phyloP scores from a whole-genome alignment of 495 filamentous ascomycete species.

The Xylaria curta region DNA sequence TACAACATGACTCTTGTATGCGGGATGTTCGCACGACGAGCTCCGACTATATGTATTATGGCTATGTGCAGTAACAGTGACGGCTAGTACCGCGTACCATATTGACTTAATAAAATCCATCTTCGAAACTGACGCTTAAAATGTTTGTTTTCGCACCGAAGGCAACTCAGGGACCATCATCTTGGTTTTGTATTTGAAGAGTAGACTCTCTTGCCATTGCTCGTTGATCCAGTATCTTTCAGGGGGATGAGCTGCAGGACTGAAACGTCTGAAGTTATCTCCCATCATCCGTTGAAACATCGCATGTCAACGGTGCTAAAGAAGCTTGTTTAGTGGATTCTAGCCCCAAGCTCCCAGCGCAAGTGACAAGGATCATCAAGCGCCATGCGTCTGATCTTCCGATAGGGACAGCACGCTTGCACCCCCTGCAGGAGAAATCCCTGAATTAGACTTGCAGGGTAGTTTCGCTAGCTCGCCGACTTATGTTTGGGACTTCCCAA shows the following conservation, averaged over 20 bases:
- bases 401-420: not conserved
- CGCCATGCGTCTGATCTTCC: slow-evolving; percentile 21
- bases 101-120: slow-evolving; percentile 36
- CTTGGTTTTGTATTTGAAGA: slow-evolving; percentile 15
- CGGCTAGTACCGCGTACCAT: slow-evolving; percentile 32
- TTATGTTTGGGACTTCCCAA: not conserved
- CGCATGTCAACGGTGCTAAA: not conserved
- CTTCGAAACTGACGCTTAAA: not conserved
- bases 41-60: slow-evolving; percentile 23
- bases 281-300: slow-evolving; percentile 20
- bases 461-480: slow-evolving; percentile 20
- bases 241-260: slow-evolving; percentile 30
- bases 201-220: not conserved
- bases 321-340: slow-evolving; percentile 35
- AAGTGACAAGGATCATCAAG: slow-evolving; percentile 17
- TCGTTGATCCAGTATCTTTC: not conserved
- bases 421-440: slow-evolving; percentile 16
- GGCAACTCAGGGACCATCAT: not conserved
- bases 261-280: slow-evolving; percentile 39
- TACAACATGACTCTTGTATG: slow-evolving; percentile 58
- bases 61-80: slow-evolving; percentile 31
- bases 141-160: not conserved
- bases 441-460: slow-evolving; percentile 30
- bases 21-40: slow-evolving; percentile 45
- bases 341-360: slow-evolving; percentile 25